A percentile compares a stretch with the other conserved stretches of the same genome.
Conservation (phyloP, 768 basidiomycete species). For the Xerocomus potaroensis region DNA sequence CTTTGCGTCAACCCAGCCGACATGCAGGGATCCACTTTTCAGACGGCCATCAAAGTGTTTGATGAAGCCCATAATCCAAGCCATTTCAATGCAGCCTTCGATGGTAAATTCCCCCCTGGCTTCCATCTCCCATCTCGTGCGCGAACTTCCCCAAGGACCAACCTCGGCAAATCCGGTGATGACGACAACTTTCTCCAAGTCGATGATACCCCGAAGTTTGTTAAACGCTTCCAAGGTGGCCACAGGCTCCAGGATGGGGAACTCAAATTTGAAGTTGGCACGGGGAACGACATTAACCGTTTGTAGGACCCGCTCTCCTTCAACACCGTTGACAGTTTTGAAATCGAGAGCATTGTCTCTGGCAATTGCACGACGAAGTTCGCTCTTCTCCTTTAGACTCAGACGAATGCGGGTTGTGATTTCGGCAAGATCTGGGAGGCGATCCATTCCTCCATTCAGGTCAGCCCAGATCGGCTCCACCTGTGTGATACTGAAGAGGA, state of each 20-base stretch:
- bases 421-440: slow-evolving; percentile 90
- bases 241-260: slow-evolving; percentile 78
- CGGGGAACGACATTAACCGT: slow-evolving; percentile 91
- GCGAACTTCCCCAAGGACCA: slow-evolving; percentile 96
- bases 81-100: slow-evolving; percentile 98
- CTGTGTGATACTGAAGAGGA: slow-evolving; percentile 98
- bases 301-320: slow-evolving; percentile 89
- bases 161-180: slow-evolving; percentile 97
- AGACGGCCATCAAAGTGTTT: slow-evolving; percentile 98
- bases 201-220: slow-evolving; percentile 82
- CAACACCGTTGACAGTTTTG: slow-evolving; percentile 83
- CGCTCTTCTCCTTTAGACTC: slow-evolving; percentile 79
- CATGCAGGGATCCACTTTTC: slow-evolving; percentile 87
- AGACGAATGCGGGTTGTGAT: slow-evolving; percentile 84
- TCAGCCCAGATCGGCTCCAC: slow-evolving; percentile 99
- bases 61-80: slow-evolving; percentile 99
- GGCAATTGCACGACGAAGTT: slow-evolving; percentile 88
- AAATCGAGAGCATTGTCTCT: slow-evolving; percentile 96
- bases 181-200: slow-evolving; percentile 94
- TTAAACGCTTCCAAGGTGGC: slow-evolving; percentile 69
- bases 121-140: slow-evolving; percentile 99
- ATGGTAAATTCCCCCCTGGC: slow-evolving; percentile 96
- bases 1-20: slow-evolving; percentile 98
- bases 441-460: slow-evolving; percentile 97
- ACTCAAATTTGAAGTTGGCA: slow-evolving; percentile 96